Conservation (phyloP, 2,329 filamentous ascomycete genomes). For the Beauveria asiatica region DNA sequence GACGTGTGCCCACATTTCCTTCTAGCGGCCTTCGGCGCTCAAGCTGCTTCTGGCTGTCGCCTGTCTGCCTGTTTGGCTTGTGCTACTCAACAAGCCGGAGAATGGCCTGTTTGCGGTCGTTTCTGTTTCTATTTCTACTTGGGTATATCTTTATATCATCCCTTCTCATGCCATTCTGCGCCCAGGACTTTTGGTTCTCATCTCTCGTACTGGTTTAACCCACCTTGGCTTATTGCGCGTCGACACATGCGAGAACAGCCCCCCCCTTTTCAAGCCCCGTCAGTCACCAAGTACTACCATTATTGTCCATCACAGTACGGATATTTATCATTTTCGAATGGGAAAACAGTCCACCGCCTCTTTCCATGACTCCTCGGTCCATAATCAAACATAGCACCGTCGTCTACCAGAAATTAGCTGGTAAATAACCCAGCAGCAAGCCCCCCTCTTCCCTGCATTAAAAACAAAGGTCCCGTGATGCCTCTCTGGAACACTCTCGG, state of each 20-base stretch:
- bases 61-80: not conserved
- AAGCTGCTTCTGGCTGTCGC: not conserved
- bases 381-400: not conserved
- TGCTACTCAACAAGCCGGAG: not conserved
- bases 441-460: not conserved
- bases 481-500: not conserved
- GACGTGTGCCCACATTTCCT: not conserved
- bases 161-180: not conserved
- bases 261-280: not conserved
- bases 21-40: constrained; percentile 1
- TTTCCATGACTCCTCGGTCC: not conserved
- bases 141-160: not conserved
- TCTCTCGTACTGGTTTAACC: not conserved
- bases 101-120: not conserved
- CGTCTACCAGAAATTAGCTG: not conserved
- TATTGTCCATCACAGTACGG: not conserved
- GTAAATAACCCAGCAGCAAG: not conserved
- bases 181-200: not conserved
- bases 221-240: not conserved
- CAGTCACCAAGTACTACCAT: not conserved
- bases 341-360: not conserved
- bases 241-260: no score
- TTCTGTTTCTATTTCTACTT: no score
- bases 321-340: no score
- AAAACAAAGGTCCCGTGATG: constrained; percentile 3